phyloP scores from a whole-genome alignment of 208 protist species.

The Wallacemonas sp. region DNA sequence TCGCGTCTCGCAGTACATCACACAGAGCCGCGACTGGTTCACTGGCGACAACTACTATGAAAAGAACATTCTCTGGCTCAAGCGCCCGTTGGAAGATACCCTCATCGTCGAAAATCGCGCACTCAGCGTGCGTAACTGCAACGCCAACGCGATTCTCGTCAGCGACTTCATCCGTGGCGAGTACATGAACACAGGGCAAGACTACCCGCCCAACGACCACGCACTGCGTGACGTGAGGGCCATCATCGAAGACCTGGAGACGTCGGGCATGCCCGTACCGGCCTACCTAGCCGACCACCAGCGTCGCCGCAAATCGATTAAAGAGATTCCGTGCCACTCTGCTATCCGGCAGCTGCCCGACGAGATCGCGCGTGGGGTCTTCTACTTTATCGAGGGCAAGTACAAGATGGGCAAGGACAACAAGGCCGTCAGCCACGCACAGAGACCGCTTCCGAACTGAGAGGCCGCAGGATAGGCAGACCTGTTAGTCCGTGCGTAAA shows the following conservation, averaged over 20 bases:
- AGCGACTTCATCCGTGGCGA: conserved; percentile 89
- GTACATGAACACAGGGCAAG: conserved; percentile 88
- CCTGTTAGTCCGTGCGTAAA: no score
- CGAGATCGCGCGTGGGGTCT: conserved; percentile 82
- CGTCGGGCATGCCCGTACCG: conserved; percentile 47
- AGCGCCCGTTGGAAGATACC: conserved; percentile 74
- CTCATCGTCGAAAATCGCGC: conserved; percentile 86
- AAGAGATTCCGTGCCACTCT: conserved; percentile 85
- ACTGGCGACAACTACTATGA: conserved; percentile 86
- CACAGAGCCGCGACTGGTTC: conserved; percentile 70
- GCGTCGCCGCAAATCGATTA: conserved; percentile 51
- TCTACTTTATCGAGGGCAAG: conserved; percentile 87
- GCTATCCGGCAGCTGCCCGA: conserved; percentile 84
- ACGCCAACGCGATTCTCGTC: conserved; percentile 84
- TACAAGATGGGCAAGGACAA: conserved; percentile 23
- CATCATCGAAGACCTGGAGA: conserved; percentile 77
- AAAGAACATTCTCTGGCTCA: conserved; percentile 86
- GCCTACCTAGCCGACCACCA: conserved; percentile 74
- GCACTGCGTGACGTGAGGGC: conserved; percentile 65
- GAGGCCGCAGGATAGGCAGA: no score
- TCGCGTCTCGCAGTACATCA: conserved; percentile 78
- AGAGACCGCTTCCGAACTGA: no score
- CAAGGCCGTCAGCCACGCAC: background rate
- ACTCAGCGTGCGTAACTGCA: conserved; percentile 82
- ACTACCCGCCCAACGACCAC: conserved; percentile 77